Evolutionary conservation across 345 rosid species (phyloP).

Genomic region (Eucalyptus regnans): DNA sequence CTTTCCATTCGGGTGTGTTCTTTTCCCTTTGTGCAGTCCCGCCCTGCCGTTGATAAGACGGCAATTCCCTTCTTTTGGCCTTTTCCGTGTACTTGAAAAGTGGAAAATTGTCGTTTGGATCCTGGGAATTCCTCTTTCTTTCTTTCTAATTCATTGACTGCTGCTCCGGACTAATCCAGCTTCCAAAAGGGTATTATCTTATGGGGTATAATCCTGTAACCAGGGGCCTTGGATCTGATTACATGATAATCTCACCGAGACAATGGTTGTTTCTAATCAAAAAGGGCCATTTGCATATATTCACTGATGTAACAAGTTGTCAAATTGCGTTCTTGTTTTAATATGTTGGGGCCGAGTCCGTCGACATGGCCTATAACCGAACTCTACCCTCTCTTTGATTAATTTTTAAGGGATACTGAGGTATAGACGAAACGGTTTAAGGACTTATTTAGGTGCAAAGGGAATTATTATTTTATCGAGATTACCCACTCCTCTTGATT

Average conservation of each 20-base stretch:
- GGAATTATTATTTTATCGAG: not conserved
- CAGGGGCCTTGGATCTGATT: no score
- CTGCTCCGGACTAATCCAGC: not conserved
- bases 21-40: not conserved
- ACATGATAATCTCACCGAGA: no score
- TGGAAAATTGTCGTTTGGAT: not conserved
- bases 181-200: not conserved
- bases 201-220: not conserved
- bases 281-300: accelerated
- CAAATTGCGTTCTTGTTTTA: no score
- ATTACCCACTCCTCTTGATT: not conserved
- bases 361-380: accelerated
- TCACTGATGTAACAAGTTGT: no score
- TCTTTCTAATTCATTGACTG: not conserved
- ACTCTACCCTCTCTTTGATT: no score
- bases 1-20: not conserved
- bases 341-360: accelerated
- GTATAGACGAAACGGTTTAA: no score
- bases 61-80: not conserved
- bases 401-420: no score
- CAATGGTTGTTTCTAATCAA: no score
- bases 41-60: not conserved
- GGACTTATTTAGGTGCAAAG: no score
- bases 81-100: not conserved
- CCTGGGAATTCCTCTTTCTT: not conserved